Evolutionary conservation across 2,329 filamentous ascomycete species (phyloP).

Genomic region (Sarocladium brachiariae): DNA sequence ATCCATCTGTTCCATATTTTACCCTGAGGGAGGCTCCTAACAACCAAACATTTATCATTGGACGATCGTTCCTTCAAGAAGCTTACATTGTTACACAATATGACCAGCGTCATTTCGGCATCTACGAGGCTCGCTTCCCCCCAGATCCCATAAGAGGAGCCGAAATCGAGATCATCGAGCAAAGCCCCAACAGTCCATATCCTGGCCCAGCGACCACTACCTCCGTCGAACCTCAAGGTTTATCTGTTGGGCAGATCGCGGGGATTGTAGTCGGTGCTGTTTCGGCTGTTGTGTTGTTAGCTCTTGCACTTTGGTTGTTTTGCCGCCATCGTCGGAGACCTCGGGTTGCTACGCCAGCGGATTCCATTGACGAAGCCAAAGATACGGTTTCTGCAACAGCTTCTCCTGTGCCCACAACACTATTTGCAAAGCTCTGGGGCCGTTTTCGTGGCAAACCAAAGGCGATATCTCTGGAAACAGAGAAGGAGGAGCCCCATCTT

Average conservation of each 20-base stretch:
- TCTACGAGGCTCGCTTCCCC: slow-evolving; percentile 51
- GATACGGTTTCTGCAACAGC: slow-evolving; percentile 28
- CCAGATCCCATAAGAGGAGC: slow-evolving; percentile 31
- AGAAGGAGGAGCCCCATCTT: slow-evolving; percentile 22
- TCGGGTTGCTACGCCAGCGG: slow-evolving; percentile 17
- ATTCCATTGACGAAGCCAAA: slow-evolving; percentile 27
- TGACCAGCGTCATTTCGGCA: slow-evolving; percentile 43
- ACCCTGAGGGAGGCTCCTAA: slow-evolving; percentile 52
- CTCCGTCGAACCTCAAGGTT: slow-evolving; percentile 15
- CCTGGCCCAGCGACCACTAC: slow-evolving; percentile 26
- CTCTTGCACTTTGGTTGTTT: slow-evolving; percentile 25
- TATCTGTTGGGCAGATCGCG: slow-evolving; percentile 35
- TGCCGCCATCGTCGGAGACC: slow-evolving; percentile 28
- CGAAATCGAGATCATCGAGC: slow-evolving; percentile 34
- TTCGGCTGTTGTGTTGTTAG: slow-evolving; percentile 22
- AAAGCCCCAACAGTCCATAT: slow-evolving; percentile 39
- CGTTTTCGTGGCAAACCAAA: neutral
- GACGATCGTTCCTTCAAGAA: slow-evolving; percentile 64
- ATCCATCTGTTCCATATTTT: slow-evolving; percentile 52
- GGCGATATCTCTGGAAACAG: neutral
- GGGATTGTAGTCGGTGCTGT: slow-evolving; percentile 40
- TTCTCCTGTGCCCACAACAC: slow-evolving; percentile 18
- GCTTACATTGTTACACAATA: slow-evolving; percentile 54
- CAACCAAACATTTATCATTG: slow-evolving; percentile 52
- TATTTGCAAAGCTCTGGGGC: slow-evolving; percentile 17